phyloP scores from a whole-genome alignment of 83 land plant species.

The Picea mariana region DNA sequence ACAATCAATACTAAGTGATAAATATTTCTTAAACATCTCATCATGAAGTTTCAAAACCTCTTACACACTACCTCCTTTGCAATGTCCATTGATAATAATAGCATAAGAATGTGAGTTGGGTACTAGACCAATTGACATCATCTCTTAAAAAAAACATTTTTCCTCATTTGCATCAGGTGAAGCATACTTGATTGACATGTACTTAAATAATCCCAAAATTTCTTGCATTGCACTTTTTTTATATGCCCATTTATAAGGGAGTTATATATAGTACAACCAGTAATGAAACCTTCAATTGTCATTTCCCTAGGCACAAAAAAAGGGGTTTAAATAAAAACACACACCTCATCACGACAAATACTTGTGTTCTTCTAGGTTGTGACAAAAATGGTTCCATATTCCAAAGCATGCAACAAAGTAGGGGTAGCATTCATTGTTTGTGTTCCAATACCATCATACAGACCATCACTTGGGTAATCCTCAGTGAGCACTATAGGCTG shows the following conservation, averaged over 20 bases:
- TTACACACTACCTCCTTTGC: slow-evolving; percentile 21
- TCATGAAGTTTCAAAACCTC: neutral
- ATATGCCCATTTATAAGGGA: slow-evolving; percentile 52
- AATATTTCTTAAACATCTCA: too few species aligned
- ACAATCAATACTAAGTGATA: too few species aligned
- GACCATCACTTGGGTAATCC: too few species aligned
- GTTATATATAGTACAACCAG: slow-evolving; percentile 28
- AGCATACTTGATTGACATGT: neutral
- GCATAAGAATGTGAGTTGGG: slow-evolving; percentile 25
- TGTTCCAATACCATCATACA: too few species aligned
- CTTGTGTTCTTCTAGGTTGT: too few species aligned
- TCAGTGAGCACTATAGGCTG: too few species aligned
- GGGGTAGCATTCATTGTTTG: too few species aligned
- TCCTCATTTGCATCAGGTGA: slow-evolving; percentile 25
- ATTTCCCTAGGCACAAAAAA: slow-evolving; percentile 27
- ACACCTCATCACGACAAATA: too few species aligned
- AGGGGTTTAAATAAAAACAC: too few species aligned
- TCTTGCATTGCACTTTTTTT: slow-evolving; percentile 49
- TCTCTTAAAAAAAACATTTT: slow-evolving; percentile 23
- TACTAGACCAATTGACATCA: slow-evolving; percentile 22
- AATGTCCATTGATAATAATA: slow-evolving; percentile 22
- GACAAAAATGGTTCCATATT: too few species aligned
- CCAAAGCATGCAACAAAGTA: too few species aligned
- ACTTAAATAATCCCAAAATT: slow-evolving; percentile 26
- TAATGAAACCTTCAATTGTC: slow-evolving; percentile 21